phyloP scores from a whole-genome alignment of 495 filamentous ascomycete species.

The Staphylotrichum longicolle region DNA sequence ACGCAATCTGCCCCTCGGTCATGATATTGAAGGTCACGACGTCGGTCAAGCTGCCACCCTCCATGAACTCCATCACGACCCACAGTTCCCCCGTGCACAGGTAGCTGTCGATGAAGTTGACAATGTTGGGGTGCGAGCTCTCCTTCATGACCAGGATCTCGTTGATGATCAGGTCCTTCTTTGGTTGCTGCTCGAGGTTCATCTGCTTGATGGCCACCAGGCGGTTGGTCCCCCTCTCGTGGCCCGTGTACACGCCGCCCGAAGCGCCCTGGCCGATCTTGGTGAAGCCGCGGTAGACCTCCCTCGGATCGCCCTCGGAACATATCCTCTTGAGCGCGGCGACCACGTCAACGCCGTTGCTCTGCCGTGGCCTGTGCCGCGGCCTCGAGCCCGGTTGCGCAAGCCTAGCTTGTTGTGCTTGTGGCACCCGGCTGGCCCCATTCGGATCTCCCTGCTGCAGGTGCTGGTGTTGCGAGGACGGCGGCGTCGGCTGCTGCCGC shows the following conservation, averaged over 20 bases:
- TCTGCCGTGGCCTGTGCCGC: slow-evolving; percentile 73
- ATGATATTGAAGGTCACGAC: slow-evolving; percentile 99
- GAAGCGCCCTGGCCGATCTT: slow-evolving; percentile 98
- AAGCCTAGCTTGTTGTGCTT: slow-evolving; percentile 28
- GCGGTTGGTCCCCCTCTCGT: slow-evolving; percentile 75
- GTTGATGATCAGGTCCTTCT: slow-evolving; percentile 98
- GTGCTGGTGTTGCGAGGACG: slow-evolving; percentile 56
- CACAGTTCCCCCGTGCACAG: slow-evolving; percentile 85
- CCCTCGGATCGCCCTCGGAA: slow-evolving; percentile 80
- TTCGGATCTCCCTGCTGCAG: slow-evolving; percentile 46
- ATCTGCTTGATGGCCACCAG: slow-evolving; percentile 99
- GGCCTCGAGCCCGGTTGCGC: slow-evolving; percentile 57
- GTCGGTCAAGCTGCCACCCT: slow-evolving; percentile 94
- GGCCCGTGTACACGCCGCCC: slow-evolving; percentile 91
- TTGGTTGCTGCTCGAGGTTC: slow-evolving; percentile 97
- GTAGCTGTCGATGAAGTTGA: slow-evolving; percentile 98
- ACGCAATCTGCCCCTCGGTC: slow-evolving; percentile 94
- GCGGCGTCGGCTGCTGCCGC: slow-evolving; percentile 52
- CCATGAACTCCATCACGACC: slow-evolving; percentile 99
- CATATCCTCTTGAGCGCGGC: slow-evolving; percentile 82
- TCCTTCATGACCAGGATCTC: slow-evolving; percentile 99
- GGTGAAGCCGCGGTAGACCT: slow-evolving; percentile 79
- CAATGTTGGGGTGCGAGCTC: slow-evolving; percentile 95
- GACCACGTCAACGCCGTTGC: slow-evolving; percentile 73
- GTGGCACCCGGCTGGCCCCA: slow-evolving; percentile 50